phyloP scores from a whole-genome alignment of 2,329 filamentous ascomycete genomes.

The Hymenotorrendiella dingleyae region DNA sequence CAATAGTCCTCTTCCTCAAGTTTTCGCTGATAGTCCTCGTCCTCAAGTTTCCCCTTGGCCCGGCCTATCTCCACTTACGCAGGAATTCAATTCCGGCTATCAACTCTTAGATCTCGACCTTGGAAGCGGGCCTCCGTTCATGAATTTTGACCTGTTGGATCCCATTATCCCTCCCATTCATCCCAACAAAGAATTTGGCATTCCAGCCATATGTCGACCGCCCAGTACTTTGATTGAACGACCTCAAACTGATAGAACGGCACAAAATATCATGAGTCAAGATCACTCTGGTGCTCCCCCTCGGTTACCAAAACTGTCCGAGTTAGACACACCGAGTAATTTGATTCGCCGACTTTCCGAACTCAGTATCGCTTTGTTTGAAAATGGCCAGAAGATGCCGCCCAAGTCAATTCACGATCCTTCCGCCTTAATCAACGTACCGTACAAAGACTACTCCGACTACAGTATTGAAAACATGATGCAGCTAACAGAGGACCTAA shows the following conservation, averaged over 20 bases:
- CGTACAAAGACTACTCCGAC: conserved; percentile 3
- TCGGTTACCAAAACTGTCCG: background rate
- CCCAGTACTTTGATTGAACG: too few relatives aligned
- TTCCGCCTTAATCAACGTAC: background rate
- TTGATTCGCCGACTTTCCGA: conserved; percentile 19
- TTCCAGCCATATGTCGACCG: too few relatives aligned
- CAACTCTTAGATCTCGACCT: too few relatives aligned
- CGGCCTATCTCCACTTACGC: too few relatives aligned
- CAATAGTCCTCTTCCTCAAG: too few relatives aligned
- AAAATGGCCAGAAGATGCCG: conserved; percentile 16
- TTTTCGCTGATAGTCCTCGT: too few relatives aligned
- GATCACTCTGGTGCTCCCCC: background rate
- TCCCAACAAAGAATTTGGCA: background rate
- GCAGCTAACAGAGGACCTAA: conserved; percentile 15
- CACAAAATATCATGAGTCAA: background rate
- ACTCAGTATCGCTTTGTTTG: conserved; percentile 18
- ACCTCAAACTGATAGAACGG: background rate
- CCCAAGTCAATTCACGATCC: conserved; percentile 18
- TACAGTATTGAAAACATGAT: conserved; percentile 18
- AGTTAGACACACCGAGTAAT: background rate
- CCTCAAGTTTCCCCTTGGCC: too few relatives aligned
- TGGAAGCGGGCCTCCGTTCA: too few relatives aligned
- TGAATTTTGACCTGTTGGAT: background rate
- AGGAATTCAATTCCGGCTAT: too few relatives aligned
- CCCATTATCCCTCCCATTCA: background rate